Evolutionary conservation across 2,329 filamentous ascomycete genomes (phyloP).

Genomic region (Apiospora malaysiana): DNA sequence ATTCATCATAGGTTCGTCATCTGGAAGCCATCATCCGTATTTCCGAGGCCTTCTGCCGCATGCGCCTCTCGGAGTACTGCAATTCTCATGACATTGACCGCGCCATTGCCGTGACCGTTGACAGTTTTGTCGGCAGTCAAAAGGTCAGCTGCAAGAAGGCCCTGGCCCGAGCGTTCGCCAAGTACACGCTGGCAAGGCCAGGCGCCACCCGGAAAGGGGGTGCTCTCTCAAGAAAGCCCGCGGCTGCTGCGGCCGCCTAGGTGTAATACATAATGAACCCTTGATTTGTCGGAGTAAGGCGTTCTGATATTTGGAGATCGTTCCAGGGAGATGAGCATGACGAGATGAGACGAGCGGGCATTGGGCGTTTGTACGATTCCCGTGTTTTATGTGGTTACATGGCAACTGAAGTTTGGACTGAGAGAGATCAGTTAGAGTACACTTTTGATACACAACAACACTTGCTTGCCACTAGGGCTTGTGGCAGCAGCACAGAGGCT

Average conservation of each 20-base stretch:
- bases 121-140: slow-evolving; percentile 94
- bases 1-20: slow-evolving; percentile 77
- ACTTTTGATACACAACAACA: neutral
- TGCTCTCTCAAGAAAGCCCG: slow-evolving; percentile 16
- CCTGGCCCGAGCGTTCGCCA: slow-evolving; percentile 90
- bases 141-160: slow-evolving; percentile 99
- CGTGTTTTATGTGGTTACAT: slow-evolving; percentile 10
- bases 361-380: slow-evolving; percentile 15
- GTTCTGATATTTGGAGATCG: neutral
- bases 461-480: slow-evolving; percentile 1
- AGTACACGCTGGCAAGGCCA: slow-evolving; percentile 74
- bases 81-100: slow-evolving; percentile 90
- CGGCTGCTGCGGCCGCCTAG: slow-evolving; percentile 1
- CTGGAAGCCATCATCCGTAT: slow-evolving; percentile 98
- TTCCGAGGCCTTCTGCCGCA: slow-evolving; percentile 92
- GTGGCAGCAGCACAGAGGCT: neutral
- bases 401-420: slow-evolving; percentile 8
- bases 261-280: neutral
- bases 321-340: slow-evolving; percentile 14
- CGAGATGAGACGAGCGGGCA: slow-evolving; percentile 11
- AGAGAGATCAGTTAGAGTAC: neutral
- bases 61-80: slow-evolving; percentile 97
- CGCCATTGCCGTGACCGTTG: slow-evolving; percentile 94
- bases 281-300: slow-evolving; percentile 10
- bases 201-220: slow-evolving; percentile 38